Evolutionary conservation across 2,329 filamentous ascomycete species (phyloP), one percentile per base, ranked within the genome.

Genomic region (Xylaria sp.): DNA sequence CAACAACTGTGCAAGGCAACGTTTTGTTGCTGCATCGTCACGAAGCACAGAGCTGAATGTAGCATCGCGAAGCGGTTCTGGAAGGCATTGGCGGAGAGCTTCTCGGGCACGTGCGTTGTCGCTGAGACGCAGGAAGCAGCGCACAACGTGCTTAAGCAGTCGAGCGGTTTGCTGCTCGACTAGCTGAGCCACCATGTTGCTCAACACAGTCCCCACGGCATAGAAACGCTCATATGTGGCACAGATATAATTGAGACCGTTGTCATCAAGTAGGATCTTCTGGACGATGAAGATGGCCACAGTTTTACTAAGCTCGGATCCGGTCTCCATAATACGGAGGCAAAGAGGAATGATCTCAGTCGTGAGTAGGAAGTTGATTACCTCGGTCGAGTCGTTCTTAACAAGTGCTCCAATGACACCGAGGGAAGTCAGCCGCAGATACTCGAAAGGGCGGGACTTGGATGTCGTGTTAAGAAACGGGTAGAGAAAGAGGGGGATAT

Each of bases 281-380:
- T 99, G 95, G 17, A 99, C 95, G 71, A 99, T 99, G 81, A 99
- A 99, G 72, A 99, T 99, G 60, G 95, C 95, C 13, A 99, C 95
- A 0, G 95, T 99, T 83, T 99, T 99, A 83, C 93, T 97, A 63
- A 99, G 85, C 78, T 99, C 95, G 0, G 93, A 97, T 51, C 95
- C 95, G 0, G 95, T 99, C 81, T 99, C 95, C 95, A 99, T 99
- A 73, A 99, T 99, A 63, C 95, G 89, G 44, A 99, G 88, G 77
- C 95, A 99, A 11, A 99, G 86, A 9, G 95, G 95, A 60, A 99
- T 99, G 69, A 99, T 99, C 79, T 99, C 95, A 29, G 95, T 99
- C 1, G 95, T 98, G 49, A 99, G 84, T 55, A 99, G 89, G 76
- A 99, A 99, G 81, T 98, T 98, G 81, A 99, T 99, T 62, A 98